These are phyloP conservation scores for Ophiostoma sp. DNA, from an alignment of 2,329 filamentous ascomycete genomes.

Conservation along the genomic window DNA sequence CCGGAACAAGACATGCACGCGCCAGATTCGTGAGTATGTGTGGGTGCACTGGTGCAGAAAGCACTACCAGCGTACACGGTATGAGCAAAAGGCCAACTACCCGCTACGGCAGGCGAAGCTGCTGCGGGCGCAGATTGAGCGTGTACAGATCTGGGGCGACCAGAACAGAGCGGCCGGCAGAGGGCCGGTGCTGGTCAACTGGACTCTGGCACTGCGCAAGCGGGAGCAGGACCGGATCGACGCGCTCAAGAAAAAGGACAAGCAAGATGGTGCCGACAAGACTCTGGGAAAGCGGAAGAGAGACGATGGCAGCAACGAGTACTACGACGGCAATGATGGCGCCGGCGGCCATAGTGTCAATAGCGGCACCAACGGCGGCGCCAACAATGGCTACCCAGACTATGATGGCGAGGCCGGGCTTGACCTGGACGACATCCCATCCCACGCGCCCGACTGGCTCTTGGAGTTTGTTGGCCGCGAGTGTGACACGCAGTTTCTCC, in stretches of 20 bases:
- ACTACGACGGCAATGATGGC: conserved; percentile 17
- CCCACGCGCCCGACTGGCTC: conserved; percentile 48
- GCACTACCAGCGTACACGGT: conserved; percentile 72
- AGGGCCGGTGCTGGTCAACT: conserved; percentile 49
- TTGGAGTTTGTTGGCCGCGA: conserved; percentile 42
- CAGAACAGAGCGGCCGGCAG: conserved; percentile 39
- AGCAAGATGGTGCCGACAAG: not conserved
- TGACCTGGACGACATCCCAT: conserved; percentile 25
- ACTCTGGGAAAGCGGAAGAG: not conserved
- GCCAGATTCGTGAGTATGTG: conserved; percentile 60
- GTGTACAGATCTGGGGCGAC: conserved; percentile 59
- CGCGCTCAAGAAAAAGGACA: conserved; percentile 33
- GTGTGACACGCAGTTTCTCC: conserved; percentile 45
- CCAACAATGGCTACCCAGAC: conserved; percentile 32
- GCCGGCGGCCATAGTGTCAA: conserved; percentile 33
- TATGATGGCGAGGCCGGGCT: not conserved
- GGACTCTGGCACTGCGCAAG: conserved; percentile 59
- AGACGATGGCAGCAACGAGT: conserved; percentile 9
- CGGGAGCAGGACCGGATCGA: conserved; percentile 57
- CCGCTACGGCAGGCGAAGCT: conserved; percentile 59
- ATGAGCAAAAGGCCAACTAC: conserved; percentile 59
- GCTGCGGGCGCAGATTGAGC: conserved; percentile 56
- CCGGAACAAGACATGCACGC: conserved; percentile 72
- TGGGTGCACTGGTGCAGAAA: conserved; percentile 78
- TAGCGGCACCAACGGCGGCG: conserved; percentile 30